A percentile compares a stretch with the other conserved stretches of the same genome.
phyloP scores from a whole-genome alignment of 2,329 filamentous ascomycete genomes.

The Fusarium acutatum region DNA sequence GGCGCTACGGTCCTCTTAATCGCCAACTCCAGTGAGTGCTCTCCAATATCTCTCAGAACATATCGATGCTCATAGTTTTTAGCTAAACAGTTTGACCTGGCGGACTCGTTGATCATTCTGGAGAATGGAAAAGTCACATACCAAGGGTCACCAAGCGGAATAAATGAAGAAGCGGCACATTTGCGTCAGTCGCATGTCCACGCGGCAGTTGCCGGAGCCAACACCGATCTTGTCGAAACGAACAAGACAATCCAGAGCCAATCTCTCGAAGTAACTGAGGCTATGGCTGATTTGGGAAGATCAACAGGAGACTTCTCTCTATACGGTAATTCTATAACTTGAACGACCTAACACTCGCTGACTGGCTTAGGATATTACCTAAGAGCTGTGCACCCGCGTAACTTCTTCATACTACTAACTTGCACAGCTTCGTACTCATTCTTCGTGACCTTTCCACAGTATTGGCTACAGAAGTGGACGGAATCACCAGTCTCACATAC shows the following conservation, averaged over 20 bases:
- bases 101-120: neutral
- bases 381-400: neutral
- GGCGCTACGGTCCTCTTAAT: neutral
- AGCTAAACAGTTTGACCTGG: neutral
- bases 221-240: rapidly evolving
- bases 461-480: neutral
- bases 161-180: neutral
- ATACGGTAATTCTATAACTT: neutral
- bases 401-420: neutral
- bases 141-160: neutral
- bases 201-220: rapidly evolving
- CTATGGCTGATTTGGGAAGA: neutral
- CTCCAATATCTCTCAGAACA: rapidly evolving
- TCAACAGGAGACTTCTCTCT: neutral
- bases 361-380: neutral
- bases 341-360: too few species aligned
- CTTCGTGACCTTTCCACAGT: neutral
- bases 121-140: neutral
- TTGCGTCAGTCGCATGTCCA: neutral
- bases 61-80: neutral
- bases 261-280: neutral
- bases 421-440: neutral
- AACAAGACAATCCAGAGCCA: neutral
- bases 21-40: neutral
- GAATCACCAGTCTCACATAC: neutral